These are phyloP conservation scores for Ramalina intermedia DNA, from an alignment of 495 filamentous ascomycete genomes.

Conservation along the genomic window DNA sequence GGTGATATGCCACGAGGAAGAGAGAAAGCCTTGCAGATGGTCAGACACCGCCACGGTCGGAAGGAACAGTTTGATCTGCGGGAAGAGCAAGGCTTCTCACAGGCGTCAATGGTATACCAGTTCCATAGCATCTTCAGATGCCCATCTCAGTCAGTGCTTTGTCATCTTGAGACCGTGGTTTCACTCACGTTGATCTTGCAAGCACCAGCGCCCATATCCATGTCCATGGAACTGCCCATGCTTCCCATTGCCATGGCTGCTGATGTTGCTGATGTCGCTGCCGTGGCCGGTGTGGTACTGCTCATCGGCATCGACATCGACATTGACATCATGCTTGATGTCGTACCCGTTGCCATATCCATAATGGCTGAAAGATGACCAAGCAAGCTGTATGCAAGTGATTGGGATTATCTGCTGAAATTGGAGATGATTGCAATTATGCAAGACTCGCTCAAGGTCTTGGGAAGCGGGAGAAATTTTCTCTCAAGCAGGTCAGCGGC, in stretches of 20 bases:
- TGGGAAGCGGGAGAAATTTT: no score
- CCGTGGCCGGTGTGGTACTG: neutral
- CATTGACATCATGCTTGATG: neutral
- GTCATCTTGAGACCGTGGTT: neutral
- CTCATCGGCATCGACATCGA: neutral
- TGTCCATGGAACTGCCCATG: neutral
- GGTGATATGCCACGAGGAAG: constrained; percentile 47
- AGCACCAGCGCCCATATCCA: neutral
- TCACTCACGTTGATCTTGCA: neutral
- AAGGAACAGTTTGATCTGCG: neutral
- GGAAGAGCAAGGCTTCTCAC: neutral
- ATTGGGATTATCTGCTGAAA: no score
- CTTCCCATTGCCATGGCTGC: neutral
- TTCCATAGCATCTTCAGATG: constrained; percentile 52
- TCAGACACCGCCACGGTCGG: neutral
- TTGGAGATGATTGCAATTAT: no score
- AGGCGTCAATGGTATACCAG: constrained; percentile 56
- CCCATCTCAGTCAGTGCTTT: neutral
- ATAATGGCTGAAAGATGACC: no score
- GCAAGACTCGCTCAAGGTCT: no score
- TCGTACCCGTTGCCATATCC: neutral
- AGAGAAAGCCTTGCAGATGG: constrained; percentile 37
- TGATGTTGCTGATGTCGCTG: neutral
- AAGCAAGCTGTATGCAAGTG: no score
- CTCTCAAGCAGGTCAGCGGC: no score